Conservation (phyloP, 352 stramenopile genomes). For the Pythium biforme region DNA sequence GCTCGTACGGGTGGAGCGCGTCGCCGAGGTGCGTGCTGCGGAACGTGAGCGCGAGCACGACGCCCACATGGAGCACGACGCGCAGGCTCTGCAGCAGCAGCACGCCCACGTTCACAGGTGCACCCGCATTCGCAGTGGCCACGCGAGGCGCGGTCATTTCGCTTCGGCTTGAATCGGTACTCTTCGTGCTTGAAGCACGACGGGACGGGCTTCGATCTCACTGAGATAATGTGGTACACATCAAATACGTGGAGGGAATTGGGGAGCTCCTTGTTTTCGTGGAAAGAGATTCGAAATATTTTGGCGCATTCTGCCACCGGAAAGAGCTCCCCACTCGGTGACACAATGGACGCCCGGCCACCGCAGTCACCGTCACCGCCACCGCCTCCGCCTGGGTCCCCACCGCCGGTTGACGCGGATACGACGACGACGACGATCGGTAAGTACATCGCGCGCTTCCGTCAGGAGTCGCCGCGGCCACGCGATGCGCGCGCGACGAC, state of each 20-base stretch:
- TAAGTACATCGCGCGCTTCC: conserved; percentile 72
- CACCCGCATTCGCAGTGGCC: neutral
- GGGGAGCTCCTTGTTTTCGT: neutral
- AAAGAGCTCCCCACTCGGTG: neutral
- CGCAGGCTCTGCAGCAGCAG: conserved; percentile 30
- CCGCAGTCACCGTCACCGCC: neutral
- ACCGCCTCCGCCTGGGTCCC: neutral
- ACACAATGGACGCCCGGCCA: neutral
- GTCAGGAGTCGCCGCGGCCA: conserved; percentile 46
- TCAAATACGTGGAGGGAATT: neutral
- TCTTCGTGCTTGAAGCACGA: neutral
- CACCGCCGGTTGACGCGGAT: neutral
- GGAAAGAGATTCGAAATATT: conserved; percentile 19
- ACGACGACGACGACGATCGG: conserved; percentile 49
- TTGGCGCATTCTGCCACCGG: neutral
- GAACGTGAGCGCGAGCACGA: conserved; percentile 42
- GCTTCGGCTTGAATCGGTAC: too few species aligned
- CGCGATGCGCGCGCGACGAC: conserved; percentile 37
- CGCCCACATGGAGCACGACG: conserved; percentile 38
- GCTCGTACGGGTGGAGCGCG: conserved; percentile 58
- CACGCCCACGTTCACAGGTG: neutral
- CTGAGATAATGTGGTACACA: neutral
- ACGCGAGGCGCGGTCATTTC: neutral
- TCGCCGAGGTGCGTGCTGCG: conserved; percentile 46
- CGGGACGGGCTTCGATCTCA: too few species aligned